A percentile compares a stretch with the other conserved stretches of the same genome.
Conservation (phyloP, 129 eudicot genomes). For the Chrysanthemum lavandulifolium region DNA sequence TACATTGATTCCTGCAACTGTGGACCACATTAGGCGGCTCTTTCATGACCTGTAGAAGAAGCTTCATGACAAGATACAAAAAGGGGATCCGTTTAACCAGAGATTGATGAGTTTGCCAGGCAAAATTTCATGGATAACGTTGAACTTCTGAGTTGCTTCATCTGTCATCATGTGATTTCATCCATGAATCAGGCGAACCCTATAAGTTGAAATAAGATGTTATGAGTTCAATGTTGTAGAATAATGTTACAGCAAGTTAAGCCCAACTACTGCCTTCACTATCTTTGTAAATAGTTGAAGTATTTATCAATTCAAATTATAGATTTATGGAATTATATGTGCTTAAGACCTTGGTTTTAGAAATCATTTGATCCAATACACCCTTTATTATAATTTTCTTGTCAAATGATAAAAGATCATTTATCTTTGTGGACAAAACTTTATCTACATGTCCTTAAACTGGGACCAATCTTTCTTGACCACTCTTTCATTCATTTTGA, state of each 20-base stretch:
- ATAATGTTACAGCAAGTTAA: constrained; percentile 15
- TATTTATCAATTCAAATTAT: constrained; percentile 11
- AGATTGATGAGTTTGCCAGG: constrained; percentile 15
- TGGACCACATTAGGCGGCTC: constrained; percentile 90
- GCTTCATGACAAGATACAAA: constrained; percentile 17
- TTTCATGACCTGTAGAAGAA: constrained; percentile 73
- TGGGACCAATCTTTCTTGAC: no score
- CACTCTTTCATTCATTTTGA: no score
- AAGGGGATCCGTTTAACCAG: constrained; percentile 6
- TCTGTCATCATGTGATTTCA: constrained; percentile 1
- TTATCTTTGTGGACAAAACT: no score
- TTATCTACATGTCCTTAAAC: no score
- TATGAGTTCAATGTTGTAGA: constrained; percentile 25
- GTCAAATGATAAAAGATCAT: no score
- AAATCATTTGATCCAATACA: no score
- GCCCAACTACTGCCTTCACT: constrained; percentile 9
- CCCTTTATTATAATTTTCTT: no score
- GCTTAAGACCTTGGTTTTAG: not conserved
- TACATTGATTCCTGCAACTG: constrained; percentile 69
- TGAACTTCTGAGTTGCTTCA: not conserved
- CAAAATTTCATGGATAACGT: constrained; percentile 4
- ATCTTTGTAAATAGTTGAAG: constrained; percentile 20
- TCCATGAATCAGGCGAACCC: not conserved
- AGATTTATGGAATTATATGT: constrained; percentile 20
- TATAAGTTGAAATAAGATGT: constrained; percentile 24